These are phyloP conservation scores for Trametes sp. DNA, from an alignment of 1,284 basidiomycete genomes.

Conservation along the genomic window DNA sequence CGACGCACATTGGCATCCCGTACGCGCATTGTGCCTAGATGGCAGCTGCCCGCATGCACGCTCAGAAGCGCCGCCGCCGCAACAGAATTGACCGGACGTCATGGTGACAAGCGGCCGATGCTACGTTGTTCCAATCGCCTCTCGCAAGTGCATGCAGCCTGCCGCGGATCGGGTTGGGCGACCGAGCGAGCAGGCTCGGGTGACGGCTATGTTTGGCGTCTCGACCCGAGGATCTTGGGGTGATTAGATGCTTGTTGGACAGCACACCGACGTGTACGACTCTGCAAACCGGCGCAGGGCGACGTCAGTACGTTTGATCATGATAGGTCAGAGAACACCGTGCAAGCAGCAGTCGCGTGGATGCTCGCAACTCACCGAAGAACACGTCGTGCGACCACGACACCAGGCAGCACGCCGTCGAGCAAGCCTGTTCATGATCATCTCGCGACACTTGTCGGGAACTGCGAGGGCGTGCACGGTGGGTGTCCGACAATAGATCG, in stretches of 20 bases:
- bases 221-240: conserved; percentile 5
- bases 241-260: not conserved
- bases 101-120: not conserved
- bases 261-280: conserved; percentile 1
- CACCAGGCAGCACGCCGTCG: not conserved
- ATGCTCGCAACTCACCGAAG: conserved; percentile 10
- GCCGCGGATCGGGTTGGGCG: conserved; percentile 8
- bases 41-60: conserved; percentile 7
- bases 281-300: not conserved
- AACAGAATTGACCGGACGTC: not conserved
- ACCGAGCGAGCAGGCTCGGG: not conserved
- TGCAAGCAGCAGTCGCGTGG: not conserved
- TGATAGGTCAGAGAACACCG: not conserved
- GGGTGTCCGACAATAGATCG: not conserved
- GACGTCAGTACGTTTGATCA: not conserved
- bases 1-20: not conserved
- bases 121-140: not conserved
- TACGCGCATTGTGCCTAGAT: not conserved
- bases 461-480: not conserved
- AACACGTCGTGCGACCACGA: not conserved
- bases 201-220: not conserved
- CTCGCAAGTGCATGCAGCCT: conserved; percentile 4
- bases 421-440: not conserved
- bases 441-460: not conserved
- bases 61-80: conserved; percentile 9